Percentiles rank a stretch among this genome's conserved stretches.
phyloP scores from a whole-genome alignment of 805 yeast species.

The Pichia nakasei region DNA sequence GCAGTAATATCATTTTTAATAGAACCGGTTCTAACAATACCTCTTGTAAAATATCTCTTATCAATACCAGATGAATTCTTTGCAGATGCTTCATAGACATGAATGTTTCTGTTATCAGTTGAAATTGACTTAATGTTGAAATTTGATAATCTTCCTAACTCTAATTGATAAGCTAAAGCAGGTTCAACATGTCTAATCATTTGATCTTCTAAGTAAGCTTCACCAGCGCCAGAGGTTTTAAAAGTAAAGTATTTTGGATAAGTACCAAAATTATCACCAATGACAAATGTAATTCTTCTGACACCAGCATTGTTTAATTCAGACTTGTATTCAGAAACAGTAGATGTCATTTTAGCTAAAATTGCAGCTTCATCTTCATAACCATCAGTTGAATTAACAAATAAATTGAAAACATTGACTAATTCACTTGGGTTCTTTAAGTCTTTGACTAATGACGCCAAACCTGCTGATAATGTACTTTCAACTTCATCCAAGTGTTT shows the following conservation, averaged over 20 bases:
- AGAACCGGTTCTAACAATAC: conserved; percentile 92
- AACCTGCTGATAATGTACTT: conserved; percentile 65
- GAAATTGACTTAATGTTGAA: conserved; percentile 91
- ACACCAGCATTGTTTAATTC: conserved; percentile 64
- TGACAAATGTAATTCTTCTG: conserved; percentile 88
- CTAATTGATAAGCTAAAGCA: conserved; percentile 94
- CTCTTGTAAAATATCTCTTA: conserved; percentile 93
- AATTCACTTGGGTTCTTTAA: conserved; percentile 32
- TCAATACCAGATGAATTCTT: conserved; percentile 83
- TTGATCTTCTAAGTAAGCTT: conserved; percentile 75
- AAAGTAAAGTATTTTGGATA: conserved; percentile 95
- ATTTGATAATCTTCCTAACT: conserved; percentile 87
- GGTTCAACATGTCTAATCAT: conserved; percentile 98
- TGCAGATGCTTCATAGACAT: conserved; percentile 93
- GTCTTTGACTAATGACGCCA: conserved; percentile 55
- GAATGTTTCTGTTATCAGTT: conserved; percentile 95
- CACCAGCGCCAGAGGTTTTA: conserved; percentile 48
- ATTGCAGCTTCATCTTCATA: conserved; percentile 63
- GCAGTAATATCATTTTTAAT: conserved; percentile 89
- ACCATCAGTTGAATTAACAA: conserved; percentile 67
- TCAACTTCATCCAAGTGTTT: conserved; percentile 85
- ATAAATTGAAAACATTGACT: conserved; percentile 76
- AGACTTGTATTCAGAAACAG: conserved; percentile 58
- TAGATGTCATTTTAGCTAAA: conserved; percentile 51
- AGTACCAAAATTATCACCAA: conserved; percentile 74